Evolutionary conservation across 2,329 filamentous ascomycete genomes (phyloP), one percentile per base, ranked within the genome.

Genomic region (Tolypocladium cylindrosporum): DNA sequence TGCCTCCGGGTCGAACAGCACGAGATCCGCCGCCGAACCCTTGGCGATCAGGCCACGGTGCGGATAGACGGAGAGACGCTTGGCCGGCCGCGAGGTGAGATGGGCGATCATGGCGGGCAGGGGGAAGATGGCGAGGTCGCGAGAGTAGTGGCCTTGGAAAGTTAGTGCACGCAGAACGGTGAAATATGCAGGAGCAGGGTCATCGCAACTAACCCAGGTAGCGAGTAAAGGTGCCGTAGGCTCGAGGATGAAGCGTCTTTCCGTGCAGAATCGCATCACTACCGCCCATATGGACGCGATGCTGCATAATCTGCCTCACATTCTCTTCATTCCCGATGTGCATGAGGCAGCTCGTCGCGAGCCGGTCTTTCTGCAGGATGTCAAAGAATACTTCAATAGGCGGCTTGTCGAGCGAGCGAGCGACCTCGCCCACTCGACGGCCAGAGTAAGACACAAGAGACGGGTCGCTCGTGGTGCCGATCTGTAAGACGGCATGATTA

Each of bases 301-400:
- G 64, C 55, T 66, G 59, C 64, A 66, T 66, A 1, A 66, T 66
- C n/a, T 58, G 56, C 39, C 57, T 54, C 5, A 66, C 64, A 19
- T 66, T 66, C 16, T 64, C 62, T 21, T 66, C 64, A 51, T 66
- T 60, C n/a, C 64, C 64, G 11, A 66, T 57, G 37, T 66, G 64
- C 64, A 65, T 63, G 8, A 66, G 55, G 50, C 60, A 64, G 59
- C 61, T 63, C 14, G 64, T 66, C 3, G 64, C 60, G 4, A 66
- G 61, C 10, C 58, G 55, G n/a, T 66, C 64, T 31, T 63, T 65
- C 11, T 48, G 54, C 1, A 66, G 45, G 39, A 65, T 59, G 16
- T 66, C 64, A 36, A 63, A 65, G 42, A 61, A 65, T 3, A 66
- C 59, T 9, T 66, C 62, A 31, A 60, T 62, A 8, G 64, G 10